These are phyloP conservation scores for Aspergillus diversus DNA, from an alignment of 495 filamentous ascomycete species.

Conservation along the genomic window DNA sequence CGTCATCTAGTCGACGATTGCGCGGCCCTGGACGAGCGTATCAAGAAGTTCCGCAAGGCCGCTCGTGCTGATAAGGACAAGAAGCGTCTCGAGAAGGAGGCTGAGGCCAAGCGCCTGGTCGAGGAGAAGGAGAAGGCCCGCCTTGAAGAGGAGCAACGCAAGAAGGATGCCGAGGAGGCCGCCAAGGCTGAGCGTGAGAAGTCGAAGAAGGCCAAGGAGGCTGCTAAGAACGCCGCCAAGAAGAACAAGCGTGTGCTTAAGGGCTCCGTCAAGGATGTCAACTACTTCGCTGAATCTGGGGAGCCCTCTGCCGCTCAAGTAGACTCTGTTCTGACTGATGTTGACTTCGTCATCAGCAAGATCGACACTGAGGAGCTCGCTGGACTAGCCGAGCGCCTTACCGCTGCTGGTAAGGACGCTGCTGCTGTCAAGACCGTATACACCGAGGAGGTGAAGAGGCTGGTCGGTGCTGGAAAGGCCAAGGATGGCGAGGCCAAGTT, in stretches of 20 bases:
- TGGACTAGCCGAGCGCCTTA: constrained; percentile 73
- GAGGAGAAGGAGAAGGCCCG: constrained; percentile 79
- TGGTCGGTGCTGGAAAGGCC: constrained; percentile 77
- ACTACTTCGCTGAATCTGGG: constrained; percentile 73
- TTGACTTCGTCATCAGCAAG: constrained; percentile 87
- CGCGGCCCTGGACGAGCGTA: constrained; percentile 82
- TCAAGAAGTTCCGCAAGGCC: constrained; percentile 93
- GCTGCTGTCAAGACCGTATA: constrained; percentile 68
- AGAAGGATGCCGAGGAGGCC: constrained; percentile 81
- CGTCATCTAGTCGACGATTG: constrained; percentile 86
- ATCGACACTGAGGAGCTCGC: constrained; percentile 88
- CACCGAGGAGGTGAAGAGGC: constrained; percentile 70
- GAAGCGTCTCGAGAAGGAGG: constrained; percentile 88
- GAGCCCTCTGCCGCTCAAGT: constrained; percentile 73
- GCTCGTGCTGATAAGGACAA: constrained; percentile 92
- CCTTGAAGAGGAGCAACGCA: constrained; percentile 74
- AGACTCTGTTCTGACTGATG: constrained; percentile 80
- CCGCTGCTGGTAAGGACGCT: constrained; percentile 55
- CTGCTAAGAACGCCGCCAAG: constrained; percentile 96
- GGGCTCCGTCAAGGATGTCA: constrained; percentile 89
- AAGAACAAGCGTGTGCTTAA: constrained; percentile 98
- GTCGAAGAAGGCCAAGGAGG: constrained; percentile 96
- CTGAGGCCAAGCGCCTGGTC: constrained; percentile 78
- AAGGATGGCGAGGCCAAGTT: constrained; percentile 73
- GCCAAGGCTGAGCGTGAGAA: constrained; percentile 81